A percentile compares a stretch with the other conserved stretches of the same genome.
These are phyloP conservation scores for Fusarium euwallaceae DNA, from an alignment of 2,329 filamentous ascomycete species.

Conservation along the genomic window DNA sequence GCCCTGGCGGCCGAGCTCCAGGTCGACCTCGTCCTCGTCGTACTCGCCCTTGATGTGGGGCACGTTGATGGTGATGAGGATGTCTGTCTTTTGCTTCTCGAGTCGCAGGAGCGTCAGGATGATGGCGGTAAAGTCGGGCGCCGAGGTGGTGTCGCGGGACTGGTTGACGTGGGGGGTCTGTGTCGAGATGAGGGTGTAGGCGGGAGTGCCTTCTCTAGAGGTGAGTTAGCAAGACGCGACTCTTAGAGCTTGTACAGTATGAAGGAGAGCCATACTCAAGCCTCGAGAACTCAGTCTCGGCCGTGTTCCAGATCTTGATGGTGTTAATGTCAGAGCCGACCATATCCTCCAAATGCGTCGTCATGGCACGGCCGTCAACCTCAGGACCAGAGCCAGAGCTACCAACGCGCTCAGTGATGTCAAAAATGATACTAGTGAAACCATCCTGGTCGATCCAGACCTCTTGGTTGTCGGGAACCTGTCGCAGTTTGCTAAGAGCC, in stretches of 20 bases:
- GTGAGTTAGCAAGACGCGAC: conserved; percentile 20
- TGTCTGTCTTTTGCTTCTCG: conserved; percentile 80
- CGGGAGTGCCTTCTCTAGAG: conserved; percentile 62
- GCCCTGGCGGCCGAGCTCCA: conserved; percentile 74
- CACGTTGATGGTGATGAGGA: conserved; percentile 89
- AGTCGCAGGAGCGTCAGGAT: conserved; percentile 84
- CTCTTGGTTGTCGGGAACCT: conserved; percentile 91
- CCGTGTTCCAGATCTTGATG: conserved; percentile 76
- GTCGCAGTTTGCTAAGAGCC: conserved; percentile 72
- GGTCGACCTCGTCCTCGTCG: conserved; percentile 77
- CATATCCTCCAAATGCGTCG: conserved; percentile 77
- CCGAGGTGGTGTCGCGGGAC: conserved; percentile 53
- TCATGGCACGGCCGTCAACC: conserved; percentile 77
- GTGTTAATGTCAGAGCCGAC: conserved; percentile 73
- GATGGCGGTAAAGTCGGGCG: conserved; percentile 77
- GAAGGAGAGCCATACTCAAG: conserved; percentile 60
- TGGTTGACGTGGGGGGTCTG: conserved; percentile 61
- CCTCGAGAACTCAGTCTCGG: conserved; percentile 69
- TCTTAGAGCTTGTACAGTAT: background rate
- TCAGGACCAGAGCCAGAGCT: conserved; percentile 65
- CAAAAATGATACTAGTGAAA: conserved; percentile 89
- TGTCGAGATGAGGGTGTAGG: conserved; percentile 78
- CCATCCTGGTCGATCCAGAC: conserved; percentile 88
- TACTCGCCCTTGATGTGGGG: conserved; percentile 84
- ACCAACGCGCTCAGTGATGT: conserved; percentile 87